Conservation (phyloP, 495 filamentous ascomycete genomes). For the Aspergillus conjunctus region DNA sequence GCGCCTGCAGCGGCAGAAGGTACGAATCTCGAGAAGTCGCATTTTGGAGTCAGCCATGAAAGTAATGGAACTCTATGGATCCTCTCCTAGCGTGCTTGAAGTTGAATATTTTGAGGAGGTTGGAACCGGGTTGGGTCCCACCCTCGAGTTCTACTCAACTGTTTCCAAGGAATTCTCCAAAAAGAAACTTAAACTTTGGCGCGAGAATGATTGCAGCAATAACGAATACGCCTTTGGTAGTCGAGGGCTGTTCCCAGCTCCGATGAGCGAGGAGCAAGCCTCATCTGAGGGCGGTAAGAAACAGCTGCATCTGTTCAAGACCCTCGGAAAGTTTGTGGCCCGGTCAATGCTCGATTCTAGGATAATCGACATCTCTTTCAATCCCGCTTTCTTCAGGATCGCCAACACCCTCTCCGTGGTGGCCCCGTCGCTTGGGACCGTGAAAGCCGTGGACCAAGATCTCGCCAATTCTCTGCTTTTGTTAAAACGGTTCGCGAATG, state of each 20-base stretch:
- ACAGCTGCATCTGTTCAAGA: conserved; percentile 84
- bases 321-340: conserved; percentile 96
- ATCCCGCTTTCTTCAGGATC: conserved; percentile 96
- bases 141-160: conserved; percentile 97
- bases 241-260: conserved; percentile 87
- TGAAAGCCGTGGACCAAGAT: conserved; percentile 84
- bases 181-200: conserved; percentile 95
- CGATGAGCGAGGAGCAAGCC: conserved; percentile 79
- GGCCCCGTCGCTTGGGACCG: conserved; percentile 84
- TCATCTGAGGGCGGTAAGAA: conserved; percentile 75
- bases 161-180: conserved; percentile 97
- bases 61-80: conserved; percentile 99
- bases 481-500: conserved; percentile 82
- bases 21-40: conserved; percentile 87
- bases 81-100: conserved; percentile 91
- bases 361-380: conserved; percentile 98
- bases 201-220: conserved; percentile 81
- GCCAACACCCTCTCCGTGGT: conserved; percentile 73
- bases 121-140: conserved; percentile 93
- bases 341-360: conserved; percentile 97
- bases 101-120: conserved; percentile 99
- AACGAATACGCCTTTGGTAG: conserved; percentile 84
- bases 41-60: conserved; percentile 97
- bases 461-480: conserved; percentile 84
- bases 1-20: conserved; percentile 92